Conservation (phyloP, 208 protist genomes). For the Novymonas esmeraldas region DNA sequence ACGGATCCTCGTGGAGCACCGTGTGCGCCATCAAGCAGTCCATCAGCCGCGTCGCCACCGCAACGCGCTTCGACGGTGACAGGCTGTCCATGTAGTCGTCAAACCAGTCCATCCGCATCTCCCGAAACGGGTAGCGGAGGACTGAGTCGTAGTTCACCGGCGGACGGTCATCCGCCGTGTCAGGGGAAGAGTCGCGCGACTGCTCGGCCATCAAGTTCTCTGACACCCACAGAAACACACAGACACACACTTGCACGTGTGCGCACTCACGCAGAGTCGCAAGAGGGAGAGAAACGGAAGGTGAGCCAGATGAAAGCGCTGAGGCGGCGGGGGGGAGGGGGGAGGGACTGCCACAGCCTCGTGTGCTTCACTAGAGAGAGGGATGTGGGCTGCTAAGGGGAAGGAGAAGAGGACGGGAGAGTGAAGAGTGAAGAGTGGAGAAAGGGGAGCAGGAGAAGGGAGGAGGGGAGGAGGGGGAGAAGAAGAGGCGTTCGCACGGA, state of each 20-base stretch:
- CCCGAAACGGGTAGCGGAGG: conserved; percentile 68
- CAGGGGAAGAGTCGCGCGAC: conserved; percentile 25
- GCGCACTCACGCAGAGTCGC: too few relatives aligned
- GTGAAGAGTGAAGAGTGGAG: not conserved
- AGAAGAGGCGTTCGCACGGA: not conserved
- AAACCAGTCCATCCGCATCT: conserved; percentile 69
- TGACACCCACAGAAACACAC: not conserved
- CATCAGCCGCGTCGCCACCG: conserved; percentile 54
- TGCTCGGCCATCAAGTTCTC: conserved; percentile 13
- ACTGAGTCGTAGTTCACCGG: conserved; percentile 53
- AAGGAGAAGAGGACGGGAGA: not conserved
- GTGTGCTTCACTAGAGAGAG: too few relatives aligned
- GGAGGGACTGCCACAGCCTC: not conserved
- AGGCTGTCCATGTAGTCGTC: conserved; percentile 64
- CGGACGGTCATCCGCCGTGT: conserved; percentile 26
- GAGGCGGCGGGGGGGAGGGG: not conserved
- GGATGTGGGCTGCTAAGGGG: too few relatives aligned
- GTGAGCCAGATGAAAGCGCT: not conserved
- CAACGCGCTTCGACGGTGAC: conserved; percentile 36
- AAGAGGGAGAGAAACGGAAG: conserved; percentile 2
- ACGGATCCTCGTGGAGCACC: conserved; percentile 76
- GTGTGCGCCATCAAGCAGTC: conserved; percentile 77
- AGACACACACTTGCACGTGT: too few relatives aligned
- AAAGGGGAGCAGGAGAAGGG: not conserved
- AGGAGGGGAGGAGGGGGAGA: not conserved